Percentiles rank a stretch among this genome's conserved stretches.
Conservation (phyloP, 1,284 basidiomycete genomes). For the Serendipita sp. region DNA sequence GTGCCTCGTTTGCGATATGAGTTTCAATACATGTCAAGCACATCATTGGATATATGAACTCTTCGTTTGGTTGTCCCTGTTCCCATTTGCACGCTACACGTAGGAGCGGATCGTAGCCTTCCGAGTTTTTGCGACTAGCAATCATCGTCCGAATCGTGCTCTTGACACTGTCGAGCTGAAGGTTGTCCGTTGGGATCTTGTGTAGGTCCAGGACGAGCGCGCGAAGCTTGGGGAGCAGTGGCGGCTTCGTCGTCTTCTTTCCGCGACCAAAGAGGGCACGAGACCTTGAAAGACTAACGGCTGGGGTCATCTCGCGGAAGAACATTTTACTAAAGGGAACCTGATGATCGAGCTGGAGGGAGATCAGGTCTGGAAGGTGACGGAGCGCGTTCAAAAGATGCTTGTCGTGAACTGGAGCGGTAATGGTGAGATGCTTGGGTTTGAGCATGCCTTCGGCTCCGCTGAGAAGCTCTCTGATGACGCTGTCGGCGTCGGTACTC, state of each 20-base stretch:
- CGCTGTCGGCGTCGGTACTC: neutral
- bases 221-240: neutral
- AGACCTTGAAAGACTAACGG: neutral
- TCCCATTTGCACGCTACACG: neutral
- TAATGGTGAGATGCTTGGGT: neutral
- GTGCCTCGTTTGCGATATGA: neutral
- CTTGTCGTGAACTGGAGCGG: neutral
- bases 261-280: neutral
- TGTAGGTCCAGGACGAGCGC: neutral
- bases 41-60: neutral
- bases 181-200: neutral
- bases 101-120: neutral
- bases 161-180: neutral
- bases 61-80: neutral
- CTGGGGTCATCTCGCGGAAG: neutral
- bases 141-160: neutral
- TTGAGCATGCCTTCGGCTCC: neutral
- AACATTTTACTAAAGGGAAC: neutral
- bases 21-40: neutral
- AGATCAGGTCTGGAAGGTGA: neutral
- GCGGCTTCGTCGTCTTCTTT: neutral
- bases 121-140: neutral
- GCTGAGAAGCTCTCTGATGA: neutral
- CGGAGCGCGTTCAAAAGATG: neutral
- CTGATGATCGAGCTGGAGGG: neutral